A percentile compares a stretch with the other conserved stretches of the same genome.
phyloP scores from a whole-genome alignment of 2,329 filamentous ascomycete genomes.

The Ceratocystis harringtonii region DNA sequence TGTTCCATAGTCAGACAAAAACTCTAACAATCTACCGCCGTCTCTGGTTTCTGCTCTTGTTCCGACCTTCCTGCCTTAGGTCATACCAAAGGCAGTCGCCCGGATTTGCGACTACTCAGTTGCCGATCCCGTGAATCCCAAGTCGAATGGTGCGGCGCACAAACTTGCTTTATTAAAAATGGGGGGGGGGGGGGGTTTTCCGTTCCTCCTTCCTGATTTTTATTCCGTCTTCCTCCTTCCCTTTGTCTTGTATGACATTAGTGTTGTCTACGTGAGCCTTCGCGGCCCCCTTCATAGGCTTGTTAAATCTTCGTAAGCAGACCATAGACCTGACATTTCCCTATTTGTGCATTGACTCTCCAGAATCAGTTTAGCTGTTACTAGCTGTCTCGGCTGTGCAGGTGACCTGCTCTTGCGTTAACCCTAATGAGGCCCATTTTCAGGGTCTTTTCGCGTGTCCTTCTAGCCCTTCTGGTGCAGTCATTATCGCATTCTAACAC shows the following conservation, averaged over 20 bases:
- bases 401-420: not conserved
- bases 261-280: not conserved
- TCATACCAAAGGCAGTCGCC: not conserved
- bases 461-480: no score
- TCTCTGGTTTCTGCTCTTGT: not conserved
- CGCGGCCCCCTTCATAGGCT: not conserved
- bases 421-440: not conserved
- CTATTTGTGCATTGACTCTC: slow-evolving; percentile 1
- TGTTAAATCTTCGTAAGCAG: not conserved
- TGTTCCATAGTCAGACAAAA: no score
- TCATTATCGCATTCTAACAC: no score
- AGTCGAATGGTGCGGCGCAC: not conserved
- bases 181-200: no score
- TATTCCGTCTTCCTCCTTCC: not conserved
- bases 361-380: not conserved
- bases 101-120: not conserved
- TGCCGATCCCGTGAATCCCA: not conserved
- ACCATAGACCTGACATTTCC: not conserved
- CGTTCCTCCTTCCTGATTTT: not conserved
- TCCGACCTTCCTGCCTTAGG: not conserved
- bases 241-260: not conserved
- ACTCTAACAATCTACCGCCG: no score
- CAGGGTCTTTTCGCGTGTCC: no score
- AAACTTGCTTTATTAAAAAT: not conserved
- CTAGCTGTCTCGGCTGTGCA: not conserved